Conservation (phyloP, 1,139 yeast genomes). For the Zygoascus hellenicus region DNA sequence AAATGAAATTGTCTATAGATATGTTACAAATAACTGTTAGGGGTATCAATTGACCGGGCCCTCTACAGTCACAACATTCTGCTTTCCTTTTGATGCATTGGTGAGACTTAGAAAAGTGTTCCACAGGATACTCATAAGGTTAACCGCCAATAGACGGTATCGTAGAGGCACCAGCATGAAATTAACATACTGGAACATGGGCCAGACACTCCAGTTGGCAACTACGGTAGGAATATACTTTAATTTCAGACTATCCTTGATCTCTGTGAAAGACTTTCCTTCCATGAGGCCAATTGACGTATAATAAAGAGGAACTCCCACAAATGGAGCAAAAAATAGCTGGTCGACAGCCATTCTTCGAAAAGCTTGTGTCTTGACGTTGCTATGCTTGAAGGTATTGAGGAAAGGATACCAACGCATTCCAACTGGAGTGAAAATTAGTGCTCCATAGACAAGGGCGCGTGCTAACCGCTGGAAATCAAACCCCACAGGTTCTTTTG, state of each 20-base stretch:
- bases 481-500: neutral
- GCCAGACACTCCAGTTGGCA: slow-evolving; percentile 87
- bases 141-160: slow-evolving; percentile 62
- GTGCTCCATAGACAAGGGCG: slow-evolving; percentile 66
- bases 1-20: too few species aligned
- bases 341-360: slow-evolving; percentile 67
- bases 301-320: slow-evolving; percentile 46
- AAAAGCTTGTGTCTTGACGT: slow-evolving; percentile 26
- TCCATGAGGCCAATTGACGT: slow-evolving; percentile 64
- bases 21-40: too few species aligned
- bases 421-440: slow-evolving; percentile 73
- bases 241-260: slow-evolving; percentile 21
- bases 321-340: slow-evolving; percentile 61
- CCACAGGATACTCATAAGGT: slow-evolving; percentile 75
- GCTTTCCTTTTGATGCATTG: slow-evolving; percentile 28
- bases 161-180: slow-evolving; percentile 67
- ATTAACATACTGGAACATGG: slow-evolving; percentile 67
- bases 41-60: neutral
- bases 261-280: slow-evolving; percentile 36
- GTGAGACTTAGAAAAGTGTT: slow-evolving; percentile 66
- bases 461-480: slow-evolving; percentile 48
- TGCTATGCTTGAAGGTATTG: slow-evolving; percentile 46
- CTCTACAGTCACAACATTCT: neutral
- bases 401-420: slow-evolving; percentile 61
- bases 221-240: slow-evolving; percentile 42